These are phyloP conservation scores for Claviceps capensis DNA, from an alignment of 2,329 filamentous ascomycete genomes.

Conservation along the genomic window DNA sequence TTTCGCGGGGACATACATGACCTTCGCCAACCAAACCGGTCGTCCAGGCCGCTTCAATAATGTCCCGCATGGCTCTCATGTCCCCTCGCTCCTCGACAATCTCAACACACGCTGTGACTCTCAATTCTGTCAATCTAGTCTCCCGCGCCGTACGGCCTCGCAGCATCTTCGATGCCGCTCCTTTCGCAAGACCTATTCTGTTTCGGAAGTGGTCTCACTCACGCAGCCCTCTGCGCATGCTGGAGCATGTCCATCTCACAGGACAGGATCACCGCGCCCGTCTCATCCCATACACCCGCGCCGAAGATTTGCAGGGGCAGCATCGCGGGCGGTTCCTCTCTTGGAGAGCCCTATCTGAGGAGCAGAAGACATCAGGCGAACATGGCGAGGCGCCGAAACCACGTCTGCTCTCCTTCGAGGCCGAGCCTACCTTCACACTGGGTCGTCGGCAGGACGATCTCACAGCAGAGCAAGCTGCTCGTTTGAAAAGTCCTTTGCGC, in stretches of 20 bases:
- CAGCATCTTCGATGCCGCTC: not conserved
- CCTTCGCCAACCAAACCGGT: not conserved
- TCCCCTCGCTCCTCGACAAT: not conserved
- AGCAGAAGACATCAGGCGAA: slow-evolving; percentile 7
- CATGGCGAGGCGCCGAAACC: slow-evolving; percentile 31
- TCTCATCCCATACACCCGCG: slow-evolving; percentile 19
- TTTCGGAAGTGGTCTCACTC: not conserved
- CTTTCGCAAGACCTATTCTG: not conserved
- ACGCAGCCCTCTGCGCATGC: slow-evolving; percentile 7
- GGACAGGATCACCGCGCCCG: slow-evolving; percentile 9
- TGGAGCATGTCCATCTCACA: slow-evolving; percentile 19
- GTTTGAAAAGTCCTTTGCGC: slow-evolving; percentile 28
- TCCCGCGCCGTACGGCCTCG: not conserved
- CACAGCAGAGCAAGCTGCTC: slow-evolving; percentile 27
- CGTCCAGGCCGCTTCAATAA: slow-evolving; percentile 2
- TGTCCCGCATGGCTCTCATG: not conserved
- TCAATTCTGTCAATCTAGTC: not conserved
- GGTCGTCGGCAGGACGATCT: slow-evolving; percentile 62
- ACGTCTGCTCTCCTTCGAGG: slow-evolving; percentile 69
- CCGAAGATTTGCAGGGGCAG: slow-evolving; percentile 19
- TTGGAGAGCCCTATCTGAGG: slow-evolving; percentile 18
- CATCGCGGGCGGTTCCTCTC: slow-evolving; percentile 20
- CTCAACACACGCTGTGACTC: not conserved
- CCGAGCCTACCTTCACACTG: slow-evolving; percentile 74
- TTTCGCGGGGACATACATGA: too few relatives aligned